Percentiles rank a stretch among this genome's conserved stretches.
phyloP scores from a whole-genome alignment of 192 early-diverging fungal genomes.

The Coemansia sp. region DNA sequence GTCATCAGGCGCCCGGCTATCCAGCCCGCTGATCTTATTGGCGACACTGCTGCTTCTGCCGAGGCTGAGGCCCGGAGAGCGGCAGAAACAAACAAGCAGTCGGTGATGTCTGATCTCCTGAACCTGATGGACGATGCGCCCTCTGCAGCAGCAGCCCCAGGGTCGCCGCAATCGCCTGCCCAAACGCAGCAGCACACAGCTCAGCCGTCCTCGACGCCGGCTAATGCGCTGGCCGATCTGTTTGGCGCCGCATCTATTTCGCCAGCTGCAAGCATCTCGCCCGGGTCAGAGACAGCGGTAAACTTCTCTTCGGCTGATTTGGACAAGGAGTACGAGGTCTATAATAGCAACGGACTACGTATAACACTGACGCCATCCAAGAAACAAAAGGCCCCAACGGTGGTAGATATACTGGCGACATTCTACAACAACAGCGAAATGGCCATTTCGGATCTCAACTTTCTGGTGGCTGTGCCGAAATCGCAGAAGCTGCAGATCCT shows the following conservation, averaged over 20 bases:
- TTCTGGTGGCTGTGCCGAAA: constrained; percentile 95
- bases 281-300: constrained; percentile 21
- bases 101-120: constrained; percentile 57
- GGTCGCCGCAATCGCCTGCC: constrained; percentile 31
- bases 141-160: constrained; percentile 20
- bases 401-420: constrained; percentile 67
- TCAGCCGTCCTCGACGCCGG: constrained; percentile 26
- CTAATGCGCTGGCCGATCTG: constrained; percentile 73
- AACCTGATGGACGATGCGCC: constrained; percentile 67
- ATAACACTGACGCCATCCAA: constrained; percentile 77
- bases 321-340: constrained; percentile 60
- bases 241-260: constrained; percentile 64
- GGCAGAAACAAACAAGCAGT: constrained; percentile 26
- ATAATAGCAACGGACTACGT: constrained; percentile 75
- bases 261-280: constrained; percentile 19
- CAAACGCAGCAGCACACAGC: constrained; percentile 11
- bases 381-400: constrained; percentile 59
- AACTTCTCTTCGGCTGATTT: constrained; percentile 27
- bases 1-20: constrained; percentile 27
- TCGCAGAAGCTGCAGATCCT: constrained; percentile 85
- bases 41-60: constrained; percentile 12
- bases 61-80: constrained; percentile 19
- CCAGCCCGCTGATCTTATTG: constrained; percentile 22
- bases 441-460: constrained; percentile 65
- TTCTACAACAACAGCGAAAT: constrained; percentile 67